Base-by-base conservation (phyloP, 1,139 yeast species). In the Diutina sp. region DNA sequence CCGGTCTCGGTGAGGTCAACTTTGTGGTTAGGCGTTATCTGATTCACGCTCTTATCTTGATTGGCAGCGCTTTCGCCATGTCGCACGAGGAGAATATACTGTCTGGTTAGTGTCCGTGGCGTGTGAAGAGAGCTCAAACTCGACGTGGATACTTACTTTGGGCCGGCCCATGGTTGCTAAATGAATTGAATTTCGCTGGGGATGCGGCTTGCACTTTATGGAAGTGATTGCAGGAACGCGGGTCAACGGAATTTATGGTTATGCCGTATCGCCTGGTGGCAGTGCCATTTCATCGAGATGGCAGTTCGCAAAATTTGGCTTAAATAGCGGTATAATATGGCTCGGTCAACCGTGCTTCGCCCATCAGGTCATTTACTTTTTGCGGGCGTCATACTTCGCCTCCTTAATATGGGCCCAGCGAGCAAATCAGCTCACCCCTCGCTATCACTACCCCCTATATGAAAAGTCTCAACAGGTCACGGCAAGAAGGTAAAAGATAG, bases 61-160 rank as follows among this genome's bases (percentile, higher is more conserved):
- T 90, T 90, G 14, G 96, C 95, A 65, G 88, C 95, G 3, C 93
- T 85, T 66, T 90, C 97, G 44, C 97, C 97, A 67, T 90, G 97
- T 62, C 97, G 82, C 12, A 90, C 84, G 32, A 90, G 74, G 55
- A 90, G 72, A 48, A 90, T 89, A 53, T 90, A 77, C 87, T 84
- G 56, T 8, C n/a, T 6, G 41, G 41, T 35, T 35, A 35, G 41
- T 35, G 14, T 35, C 41, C 11, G 12, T n/a, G n/a, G 12, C 14
- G 41, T 5, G 5, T 9, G 41, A n/a, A 11, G 41, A 35, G 11
- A 35, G 14, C 14, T 2, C 4, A 5, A 35, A 5, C 41, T 35
- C n/a, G 41, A 35, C 12, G 35, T 9, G 11, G 14, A 35, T 35
- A 35, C 41, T 8, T 35, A 35, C 41, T 35, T 35, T 35, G n/a